These are phyloP conservation scores for Colletotrichum chrysophilum DNA, from an alignment of 2,329 filamentous ascomycete species.

Conservation along the genomic window DNA sequence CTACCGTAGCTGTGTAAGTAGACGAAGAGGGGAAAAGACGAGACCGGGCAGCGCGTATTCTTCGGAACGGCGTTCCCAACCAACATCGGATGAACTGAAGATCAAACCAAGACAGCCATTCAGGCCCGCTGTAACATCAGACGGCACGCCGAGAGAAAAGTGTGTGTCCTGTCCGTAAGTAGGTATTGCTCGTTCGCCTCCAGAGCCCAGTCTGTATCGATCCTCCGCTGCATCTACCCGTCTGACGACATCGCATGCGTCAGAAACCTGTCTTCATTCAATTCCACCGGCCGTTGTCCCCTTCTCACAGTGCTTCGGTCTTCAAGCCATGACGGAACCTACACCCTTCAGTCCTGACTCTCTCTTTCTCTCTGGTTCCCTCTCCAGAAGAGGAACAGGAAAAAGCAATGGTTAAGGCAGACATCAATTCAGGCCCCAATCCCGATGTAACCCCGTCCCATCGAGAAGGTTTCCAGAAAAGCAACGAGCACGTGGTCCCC, in stretches of 20 bases:
- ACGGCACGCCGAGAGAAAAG: not conserved
- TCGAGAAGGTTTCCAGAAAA: constrained; percentile 14
- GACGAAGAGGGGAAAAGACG: not conserved
- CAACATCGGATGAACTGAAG: not conserved
- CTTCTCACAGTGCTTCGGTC: not conserved
- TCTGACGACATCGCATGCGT: not conserved
- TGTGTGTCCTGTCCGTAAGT: not conserved
- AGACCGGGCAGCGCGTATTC: not conserved
- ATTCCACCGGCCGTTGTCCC: not conserved
- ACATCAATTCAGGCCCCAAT: not conserved
- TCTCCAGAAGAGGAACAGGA: not conserved
- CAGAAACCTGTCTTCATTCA: not conserved
- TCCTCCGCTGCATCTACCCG: not conserved
- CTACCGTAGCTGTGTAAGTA: not conserved
- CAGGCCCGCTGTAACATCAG: not conserved
- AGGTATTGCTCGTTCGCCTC: not conserved
- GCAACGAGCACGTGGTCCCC: not conserved
- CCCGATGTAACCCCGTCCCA: not conserved
- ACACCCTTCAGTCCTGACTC: not conserved
- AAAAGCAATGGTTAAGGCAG: not conserved
- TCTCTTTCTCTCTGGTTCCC: not conserved
- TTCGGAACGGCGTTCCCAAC: not conserved
- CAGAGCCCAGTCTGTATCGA: not conserved
- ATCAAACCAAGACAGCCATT: not conserved
- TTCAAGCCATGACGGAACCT: not conserved